Base-by-base conservation (phyloP, 306 rosid species). In the Vigna trinervia region DNA sequence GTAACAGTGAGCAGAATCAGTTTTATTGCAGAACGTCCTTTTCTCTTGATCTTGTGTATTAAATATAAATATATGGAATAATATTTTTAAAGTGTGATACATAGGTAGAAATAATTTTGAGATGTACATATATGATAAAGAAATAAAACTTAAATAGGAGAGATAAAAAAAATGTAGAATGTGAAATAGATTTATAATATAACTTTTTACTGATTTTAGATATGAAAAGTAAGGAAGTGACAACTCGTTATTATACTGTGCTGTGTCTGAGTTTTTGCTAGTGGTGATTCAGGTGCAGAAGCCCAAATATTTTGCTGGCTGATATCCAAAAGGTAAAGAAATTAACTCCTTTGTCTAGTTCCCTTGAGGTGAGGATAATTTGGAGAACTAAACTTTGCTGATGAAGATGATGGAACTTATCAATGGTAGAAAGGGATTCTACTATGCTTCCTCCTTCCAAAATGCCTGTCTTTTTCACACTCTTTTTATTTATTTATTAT, bases 401-500 rank as follows among this genome's bases (percentile, higher is more conserved):
- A 39, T 48, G 78, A 22, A 4, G 63, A 58, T 17, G 64, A 58
- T 81, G 59, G 63, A 75, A 58, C 67, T 32, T 50, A 68, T 68
- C 51, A 68, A 60, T 81, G 54, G 47, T 34, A 52, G 66, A 73
- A 67, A 74, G 48, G 30, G 69, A 78, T 75, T 69, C 60, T 41
- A 69, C 43, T 19, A 12, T 57, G 39, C 54, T 56, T 70, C 54
- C 67, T 75, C 72, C 51, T 79, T 61, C 57, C 50, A 70, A 75
- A 39, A 76, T 45, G 85, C 70, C 19, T 69, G 69, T 69, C 81
- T 26, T 52, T 76, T 76, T 76, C 74, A 69, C 53, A 8, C 60
- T 51, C 60, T 51, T 60, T 69, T 75, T 26, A 26, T 26, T 26
- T 26, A 26, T 26, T 20, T 34, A 34, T 34, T 36, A 36, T 36